Evolutionary conservation across 1,284 basidiomycete species (phyloP).

Genomic region (Pyrrhoderma noxium): DNA sequence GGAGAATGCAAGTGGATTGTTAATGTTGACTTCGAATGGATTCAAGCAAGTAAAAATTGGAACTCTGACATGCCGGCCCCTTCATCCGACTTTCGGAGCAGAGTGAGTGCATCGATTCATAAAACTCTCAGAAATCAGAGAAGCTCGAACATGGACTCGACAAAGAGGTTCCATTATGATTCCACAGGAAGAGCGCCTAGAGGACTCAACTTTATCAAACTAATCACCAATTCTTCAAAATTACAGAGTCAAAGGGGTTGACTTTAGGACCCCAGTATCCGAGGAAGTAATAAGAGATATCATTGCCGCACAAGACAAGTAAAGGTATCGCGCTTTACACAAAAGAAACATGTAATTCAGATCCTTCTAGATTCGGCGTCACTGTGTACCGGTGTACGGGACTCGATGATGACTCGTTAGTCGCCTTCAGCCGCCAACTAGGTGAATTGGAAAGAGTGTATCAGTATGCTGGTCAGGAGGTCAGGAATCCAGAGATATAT

Average conservation of each 20-base stretch:
- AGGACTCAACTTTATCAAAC: too few species aligned
- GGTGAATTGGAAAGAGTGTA: conserved; percentile 22
- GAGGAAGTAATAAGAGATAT: conserved; percentile 15
- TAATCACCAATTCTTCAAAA: background rate
- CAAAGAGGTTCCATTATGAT: too few species aligned
- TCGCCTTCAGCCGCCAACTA: conserved; percentile 23
- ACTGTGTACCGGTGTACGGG: conserved; percentile 25
- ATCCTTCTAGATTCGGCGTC: conserved; percentile 21
- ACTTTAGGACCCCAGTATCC: conserved; percentile 20
- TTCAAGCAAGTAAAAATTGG: conserved; percentile 17
- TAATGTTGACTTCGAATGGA: too few species aligned
- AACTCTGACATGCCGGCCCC: conserved; percentile 20
- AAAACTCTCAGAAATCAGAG: too few species aligned
- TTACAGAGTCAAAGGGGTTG: conserved; percentile 20
- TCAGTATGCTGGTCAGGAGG: conserved; percentile 19
- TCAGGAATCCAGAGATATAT: conserved; percentile 22
- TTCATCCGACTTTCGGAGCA: conserved; percentile 22
- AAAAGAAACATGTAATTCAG: background rate
- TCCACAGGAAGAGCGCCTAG: too few species aligned
- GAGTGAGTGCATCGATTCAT: conserved; percentile 17
- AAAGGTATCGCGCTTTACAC: background rate
- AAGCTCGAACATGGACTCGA: background rate
- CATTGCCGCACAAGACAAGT: conserved; percentile 17
- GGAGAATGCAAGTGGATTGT: too few species aligned
- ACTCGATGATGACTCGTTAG: conserved; percentile 21